phyloP scores from a whole-genome alignment of 2,329 filamentous ascomycete genomes.

The Immersiporthe knoxdaviesiana region DNA sequence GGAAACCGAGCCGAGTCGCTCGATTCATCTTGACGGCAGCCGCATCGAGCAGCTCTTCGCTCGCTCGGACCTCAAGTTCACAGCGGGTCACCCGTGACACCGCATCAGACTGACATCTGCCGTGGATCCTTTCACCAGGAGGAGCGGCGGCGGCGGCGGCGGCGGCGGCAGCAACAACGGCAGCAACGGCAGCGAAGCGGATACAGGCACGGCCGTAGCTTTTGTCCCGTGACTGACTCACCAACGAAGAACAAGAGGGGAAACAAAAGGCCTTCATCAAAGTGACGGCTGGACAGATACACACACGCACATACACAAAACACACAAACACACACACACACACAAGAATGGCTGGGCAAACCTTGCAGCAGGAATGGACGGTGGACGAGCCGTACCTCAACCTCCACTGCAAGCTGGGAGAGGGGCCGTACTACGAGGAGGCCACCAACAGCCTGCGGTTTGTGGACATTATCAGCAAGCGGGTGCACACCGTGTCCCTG shows the following conservation, averaged over 20 bases:
- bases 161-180: background rate
- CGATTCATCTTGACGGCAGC: conserved; percentile 19
- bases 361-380: conserved; percentile 55
- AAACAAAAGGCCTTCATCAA: no score
- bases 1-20: conserved; percentile 24
- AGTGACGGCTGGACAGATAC: conserved; percentile 6
- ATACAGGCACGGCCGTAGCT: conserved; percentile 21
- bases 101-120: conserved; percentile 29
- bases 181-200: conserved; percentile 14
- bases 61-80: conserved; percentile 18
- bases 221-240: conserved; percentile 22
- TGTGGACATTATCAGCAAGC: conserved; percentile 80
- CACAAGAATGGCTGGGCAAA: conserved; percentile 39
- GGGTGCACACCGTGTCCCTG: conserved; percentile 73
- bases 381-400: conserved; percentile 61
- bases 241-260: background rate
- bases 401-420: conserved; percentile 68
- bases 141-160: background rate
- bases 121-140: conserved; percentile 26
- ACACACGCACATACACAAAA: no score
- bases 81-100: conserved; percentile 25
- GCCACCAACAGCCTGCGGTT: conserved; percentile 70
- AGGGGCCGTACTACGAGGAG: conserved; percentile 75
- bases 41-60: conserved; percentile 15
- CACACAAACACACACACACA: no score